phyloP scores from a whole-genome alignment of 2,329 filamentous ascomycete species.

The Dactylellina drechsleri region DNA sequence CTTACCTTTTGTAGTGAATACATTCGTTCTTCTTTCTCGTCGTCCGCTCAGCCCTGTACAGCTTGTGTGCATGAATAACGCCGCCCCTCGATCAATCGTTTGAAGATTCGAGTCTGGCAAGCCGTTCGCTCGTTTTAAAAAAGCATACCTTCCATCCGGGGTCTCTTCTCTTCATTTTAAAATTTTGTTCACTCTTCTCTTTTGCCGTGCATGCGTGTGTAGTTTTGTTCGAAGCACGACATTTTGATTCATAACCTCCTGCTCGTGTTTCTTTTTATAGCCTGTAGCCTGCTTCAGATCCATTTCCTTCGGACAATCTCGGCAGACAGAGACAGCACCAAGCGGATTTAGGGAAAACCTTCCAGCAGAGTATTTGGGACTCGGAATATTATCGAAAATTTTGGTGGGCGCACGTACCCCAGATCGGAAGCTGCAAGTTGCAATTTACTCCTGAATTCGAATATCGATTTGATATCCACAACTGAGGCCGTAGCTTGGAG shows the following conservation, averaged over 20 bases:
- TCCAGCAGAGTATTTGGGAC: conserved; percentile 4
- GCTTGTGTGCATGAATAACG: neutral
- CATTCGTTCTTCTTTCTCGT: conserved; percentile 19
- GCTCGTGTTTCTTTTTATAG: conserved; percentile 54
- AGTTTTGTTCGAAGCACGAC: conserved; percentile 2
- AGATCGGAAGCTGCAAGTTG: conserved; percentile 19
- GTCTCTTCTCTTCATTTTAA: neutral
- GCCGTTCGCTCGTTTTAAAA: conserved; percentile 13
- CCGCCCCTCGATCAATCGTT: conserved; percentile 29
- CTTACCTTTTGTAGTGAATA: conserved; percentile 17
- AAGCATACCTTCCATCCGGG: neutral
- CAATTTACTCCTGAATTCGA: conserved; percentile 15
- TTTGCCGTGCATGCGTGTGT: neutral
- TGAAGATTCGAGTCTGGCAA: conserved; percentile 18
- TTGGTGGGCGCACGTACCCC: conserved; percentile 16
- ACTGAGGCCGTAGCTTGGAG: too few relatives aligned
- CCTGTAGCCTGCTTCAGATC: conserved; percentile 20
- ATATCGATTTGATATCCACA: too few relatives aligned
- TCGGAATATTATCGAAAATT: conserved; percentile 14
- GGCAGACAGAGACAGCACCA: conserved; percentile 35
- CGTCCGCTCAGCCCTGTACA: conserved; percentile 31
- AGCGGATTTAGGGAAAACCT: conserved; percentile 9
- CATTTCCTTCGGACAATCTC: conserved; percentile 45
- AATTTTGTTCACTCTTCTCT: conserved; percentile 2
- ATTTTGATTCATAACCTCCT: conserved; percentile 27